phyloP scores from a whole-genome alignment of 179 eudicot species.

The Pouteria campechiana region DNA sequence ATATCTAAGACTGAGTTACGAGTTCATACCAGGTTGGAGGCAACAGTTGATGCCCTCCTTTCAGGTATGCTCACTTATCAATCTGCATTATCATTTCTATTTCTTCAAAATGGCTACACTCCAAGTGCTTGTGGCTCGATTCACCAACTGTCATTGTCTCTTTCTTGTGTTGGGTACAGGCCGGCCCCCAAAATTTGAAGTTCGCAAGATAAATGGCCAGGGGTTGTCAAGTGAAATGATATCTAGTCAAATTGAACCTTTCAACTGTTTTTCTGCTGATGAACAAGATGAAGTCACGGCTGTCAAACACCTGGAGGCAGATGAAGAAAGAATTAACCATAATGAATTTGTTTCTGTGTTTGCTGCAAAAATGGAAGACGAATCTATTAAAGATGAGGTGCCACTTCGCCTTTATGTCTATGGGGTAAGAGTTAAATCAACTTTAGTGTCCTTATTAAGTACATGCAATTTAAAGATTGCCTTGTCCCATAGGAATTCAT shows the following conservation, averaged over 20 bases:
- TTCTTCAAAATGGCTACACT: background rate
- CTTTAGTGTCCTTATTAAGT: too few relatives aligned
- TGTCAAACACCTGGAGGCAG: slow-evolving; percentile 18
- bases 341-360: slow-evolving; percentile 14
- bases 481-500: too few relatives aligned
- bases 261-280: slow-evolving; percentile 14
- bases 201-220: slow-evolving; percentile 47
- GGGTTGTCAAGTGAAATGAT: slow-evolving; percentile 19
- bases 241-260: slow-evolving; percentile 16
- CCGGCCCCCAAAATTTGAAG: slow-evolving; percentile 63
- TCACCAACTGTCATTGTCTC: slow-evolving; percentile 8
- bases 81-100: background rate
- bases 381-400: slow-evolving; percentile 17
- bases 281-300: slow-evolving; percentile 14
- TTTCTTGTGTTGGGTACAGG: slow-evolving; percentile 39
- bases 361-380: slow-evolving; percentile 14
- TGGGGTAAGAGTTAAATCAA: slow-evolving; percentile 97
- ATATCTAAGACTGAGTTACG: slow-evolving; percentile 71
- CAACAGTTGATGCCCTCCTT: slow-evolving; percentile 87
- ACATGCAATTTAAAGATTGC: too few relatives aligned
- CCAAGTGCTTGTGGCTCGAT: background rate
- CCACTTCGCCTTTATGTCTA: slow-evolving; percentile 53
- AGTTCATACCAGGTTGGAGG: slow-evolving; percentile 65
- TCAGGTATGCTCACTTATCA: slow-evolving; percentile 33
- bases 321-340: slow-evolving; percentile 17